Percentiles rank a stretch among this genome's conserved stretches.
phyloP scores from a whole-genome alignment of 2,329 filamentous ascomycete genomes.

The Cytospora piceae region DNA sequence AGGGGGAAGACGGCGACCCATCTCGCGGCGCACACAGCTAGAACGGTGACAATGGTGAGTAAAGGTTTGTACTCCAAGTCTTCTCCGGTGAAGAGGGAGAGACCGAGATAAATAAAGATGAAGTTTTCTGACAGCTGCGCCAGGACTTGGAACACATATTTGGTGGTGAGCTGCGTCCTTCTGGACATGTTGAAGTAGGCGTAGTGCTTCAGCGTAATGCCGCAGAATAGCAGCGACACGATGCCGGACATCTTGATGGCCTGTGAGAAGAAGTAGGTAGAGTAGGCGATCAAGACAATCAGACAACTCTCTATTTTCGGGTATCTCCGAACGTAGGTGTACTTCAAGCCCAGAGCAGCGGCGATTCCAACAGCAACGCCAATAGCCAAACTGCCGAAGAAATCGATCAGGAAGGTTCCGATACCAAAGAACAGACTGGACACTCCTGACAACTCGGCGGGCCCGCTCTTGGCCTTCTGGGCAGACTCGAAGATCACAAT shows the following conservation, averaged over 20 bases:
- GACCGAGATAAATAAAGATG: constrained; percentile 97
- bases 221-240: constrained; percentile 94
- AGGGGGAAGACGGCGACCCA: constrained; percentile 96
- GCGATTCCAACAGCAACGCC: constrained; percentile 84
- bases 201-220: constrained; percentile 97
- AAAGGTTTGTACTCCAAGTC: constrained; percentile 89
- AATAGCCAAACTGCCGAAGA: constrained; percentile 91
- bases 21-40: constrained; percentile 88
- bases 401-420: constrained; percentile 92
- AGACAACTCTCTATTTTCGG: constrained; percentile 97
- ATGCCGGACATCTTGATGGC: constrained; percentile 96
- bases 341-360: constrained; percentile 88
- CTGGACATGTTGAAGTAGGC: constrained; percentile 99
- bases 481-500: constrained; percentile 99
- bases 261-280: constrained; percentile 97
- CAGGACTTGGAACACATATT: constrained; percentile 94
- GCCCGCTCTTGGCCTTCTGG: constrained; percentile 83
- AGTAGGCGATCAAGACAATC: constrained; percentile 91
- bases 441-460: constrained; percentile 72
- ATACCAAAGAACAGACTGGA: constrained; percentile 88
- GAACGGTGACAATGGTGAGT: constrained; percentile 89
- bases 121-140: constrained; percentile 98
- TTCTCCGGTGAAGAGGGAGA: constrained; percentile 91
- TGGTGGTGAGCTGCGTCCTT: constrained; percentile 94
- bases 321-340: constrained; percentile 88